phyloP scores from a whole-genome alignment of 2,329 filamentous ascomycete species.

The Xylariales sp. region DNA sequence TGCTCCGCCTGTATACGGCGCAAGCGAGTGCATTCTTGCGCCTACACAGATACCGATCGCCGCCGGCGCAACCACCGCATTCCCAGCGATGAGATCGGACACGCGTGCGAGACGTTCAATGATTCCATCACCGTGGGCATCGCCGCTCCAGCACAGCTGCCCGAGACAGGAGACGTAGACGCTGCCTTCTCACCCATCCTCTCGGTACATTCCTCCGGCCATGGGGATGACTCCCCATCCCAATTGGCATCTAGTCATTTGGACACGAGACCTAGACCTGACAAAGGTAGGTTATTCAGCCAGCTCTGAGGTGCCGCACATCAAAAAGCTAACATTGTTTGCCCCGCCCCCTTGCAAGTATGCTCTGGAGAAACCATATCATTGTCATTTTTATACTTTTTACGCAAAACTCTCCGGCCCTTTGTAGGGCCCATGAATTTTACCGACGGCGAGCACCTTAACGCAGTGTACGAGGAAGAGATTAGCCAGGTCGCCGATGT shows the following conservation, averaged over 20 bases:
- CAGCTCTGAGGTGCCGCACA: too few relatives aligned
- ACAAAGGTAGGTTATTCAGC: too few relatives aligned
- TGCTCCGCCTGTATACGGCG: neutral
- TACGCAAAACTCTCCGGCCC: neutral
- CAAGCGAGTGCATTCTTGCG: neutral
- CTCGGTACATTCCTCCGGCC: too few relatives aligned
- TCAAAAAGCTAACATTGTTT: too few relatives aligned
- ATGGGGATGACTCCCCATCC: too few relatives aligned
- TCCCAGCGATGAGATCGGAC: neutral
- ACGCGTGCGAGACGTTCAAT: neutral
- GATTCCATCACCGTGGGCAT: neutral
- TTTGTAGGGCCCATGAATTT: neutral
- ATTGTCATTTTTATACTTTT: neutral
- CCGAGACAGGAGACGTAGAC: too few relatives aligned
- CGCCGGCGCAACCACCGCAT: neutral
- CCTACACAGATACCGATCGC: neutral
- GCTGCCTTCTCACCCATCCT: too few relatives aligned
- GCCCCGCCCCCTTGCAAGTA: too few relatives aligned
- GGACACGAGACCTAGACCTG: neutral
- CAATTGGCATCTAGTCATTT: neutral
- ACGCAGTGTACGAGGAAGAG: neutral
- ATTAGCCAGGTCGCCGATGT: neutral
- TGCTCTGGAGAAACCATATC: neutral
- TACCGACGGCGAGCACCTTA: neutral
- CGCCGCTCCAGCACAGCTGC: neutral